These are phyloP conservation scores for Akanthomyces muscarius DNA, from an alignment of 2,329 filamentous ascomycete genomes.

Conservation along the genomic window DNA sequence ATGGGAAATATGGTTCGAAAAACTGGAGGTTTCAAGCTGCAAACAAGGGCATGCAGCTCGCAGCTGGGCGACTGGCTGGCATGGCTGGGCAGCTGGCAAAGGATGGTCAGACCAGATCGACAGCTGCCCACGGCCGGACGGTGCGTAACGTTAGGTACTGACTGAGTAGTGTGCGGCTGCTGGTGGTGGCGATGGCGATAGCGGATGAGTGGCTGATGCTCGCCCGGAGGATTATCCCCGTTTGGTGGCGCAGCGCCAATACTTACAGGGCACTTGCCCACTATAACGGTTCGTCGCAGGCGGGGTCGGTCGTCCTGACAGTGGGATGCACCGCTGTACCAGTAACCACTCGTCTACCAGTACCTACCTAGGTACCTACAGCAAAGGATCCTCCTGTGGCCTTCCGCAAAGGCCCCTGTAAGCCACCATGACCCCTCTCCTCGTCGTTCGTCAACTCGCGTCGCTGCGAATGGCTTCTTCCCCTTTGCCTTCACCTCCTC, in stretches of 20 bases:
- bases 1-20: background rate
- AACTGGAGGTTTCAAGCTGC: background rate
- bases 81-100: background rate
- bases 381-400: background rate
- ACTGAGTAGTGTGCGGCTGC: background rate
- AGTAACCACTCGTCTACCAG: background rate
- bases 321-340: background rate
- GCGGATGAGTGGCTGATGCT: background rate
- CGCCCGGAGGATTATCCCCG: background rate
- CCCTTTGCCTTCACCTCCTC: background rate
- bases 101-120: conserved; percentile 1
- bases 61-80: background rate
- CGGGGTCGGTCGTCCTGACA: background rate
- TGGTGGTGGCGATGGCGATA: background rate
- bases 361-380: background rate
- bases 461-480: background rate
- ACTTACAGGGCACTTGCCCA: background rate
- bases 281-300: conserved; percentile 1
- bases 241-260: background rate
- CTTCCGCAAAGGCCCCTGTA: background rate
- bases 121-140: background rate
- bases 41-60: background rate
- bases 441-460: background rate
- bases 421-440: no score
- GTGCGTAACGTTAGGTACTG: background rate